These are phyloP conservation scores for Apophysomyces ossiformis DNA, from an alignment of 371 early-diverging fungal genomes.

Conservation along the genomic window DNA sequence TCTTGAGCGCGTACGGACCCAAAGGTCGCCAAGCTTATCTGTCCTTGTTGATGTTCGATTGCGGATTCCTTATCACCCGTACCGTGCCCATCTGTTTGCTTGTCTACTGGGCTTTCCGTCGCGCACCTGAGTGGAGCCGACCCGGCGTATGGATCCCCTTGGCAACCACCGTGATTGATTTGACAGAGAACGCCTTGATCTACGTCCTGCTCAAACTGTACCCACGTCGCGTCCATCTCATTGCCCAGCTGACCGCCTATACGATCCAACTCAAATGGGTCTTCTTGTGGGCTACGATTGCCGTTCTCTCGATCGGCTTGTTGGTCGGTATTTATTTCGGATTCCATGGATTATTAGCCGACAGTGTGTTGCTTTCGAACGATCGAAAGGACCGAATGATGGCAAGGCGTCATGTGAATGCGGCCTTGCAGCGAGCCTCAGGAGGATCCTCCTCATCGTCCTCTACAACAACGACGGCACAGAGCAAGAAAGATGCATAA, in stretches of 20 bases:
- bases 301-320: slow-evolving; percentile 28
- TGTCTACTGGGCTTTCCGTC: slow-evolving; percentile 37
- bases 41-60: slow-evolving; percentile 39
- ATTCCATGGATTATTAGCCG: slow-evolving; percentile 47
- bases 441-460: slow-evolving; percentile 5
- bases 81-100: slow-evolving; percentile 40
- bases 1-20: slow-evolving; percentile 38
- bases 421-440: slow-evolving; percentile 24
- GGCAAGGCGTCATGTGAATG: slow-evolving; percentile 35
- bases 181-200: slow-evolving; percentile 37
- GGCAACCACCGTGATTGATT: slow-evolving; percentile 31
- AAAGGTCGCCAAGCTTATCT: slow-evolving; percentile 51
- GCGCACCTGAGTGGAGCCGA: slow-evolving; percentile 34
- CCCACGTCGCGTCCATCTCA: slow-evolving; percentile 31
- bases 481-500: slow-evolving; percentile 23
- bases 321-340: slow-evolving; percentile 46
- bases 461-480: slow-evolving; percentile 4
- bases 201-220: slow-evolving; percentile 33
- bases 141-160: slow-evolving; percentile 50
- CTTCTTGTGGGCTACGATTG: slow-evolving; percentile 35
- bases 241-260: slow-evolving; percentile 28
- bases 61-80: slow-evolving; percentile 39
- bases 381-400: slow-evolving; percentile 31
- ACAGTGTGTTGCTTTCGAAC: slow-evolving; percentile 47
- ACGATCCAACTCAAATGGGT: slow-evolving; percentile 44